Evolutionary conservation across 148 eudicot species (phyloP).

Genomic region (Chenopodium album): DNA sequence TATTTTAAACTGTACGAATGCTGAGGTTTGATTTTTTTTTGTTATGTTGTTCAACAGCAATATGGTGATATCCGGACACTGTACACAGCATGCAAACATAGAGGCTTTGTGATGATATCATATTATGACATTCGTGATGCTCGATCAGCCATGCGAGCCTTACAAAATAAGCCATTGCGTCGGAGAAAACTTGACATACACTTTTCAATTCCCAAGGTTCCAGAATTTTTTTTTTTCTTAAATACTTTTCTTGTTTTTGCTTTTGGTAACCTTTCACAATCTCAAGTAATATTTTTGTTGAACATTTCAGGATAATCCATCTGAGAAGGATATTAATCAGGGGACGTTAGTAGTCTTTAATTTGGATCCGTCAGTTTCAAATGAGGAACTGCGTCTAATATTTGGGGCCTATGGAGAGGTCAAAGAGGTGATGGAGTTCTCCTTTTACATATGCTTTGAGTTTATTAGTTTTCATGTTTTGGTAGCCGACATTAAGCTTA

Average conservation of each 20-base stretch:
- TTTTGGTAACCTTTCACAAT: background rate
- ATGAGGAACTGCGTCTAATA: constrained; percentile 76
- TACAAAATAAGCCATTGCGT: constrained; percentile 81
- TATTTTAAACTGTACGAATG: background rate
- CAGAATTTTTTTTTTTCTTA: background rate
- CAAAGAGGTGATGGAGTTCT: constrained; percentile 63
- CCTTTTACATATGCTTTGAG: background rate
- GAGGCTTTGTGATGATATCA: constrained; percentile 99
- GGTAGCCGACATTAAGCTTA: constrained; percentile 5
- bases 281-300: background rate
- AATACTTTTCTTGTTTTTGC: background rate
- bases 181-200: constrained; percentile 93
- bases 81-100: constrained; percentile 87
- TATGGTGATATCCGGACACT: constrained; percentile 90
- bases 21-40: background rate
- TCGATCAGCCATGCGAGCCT: constrained; percentile 75
- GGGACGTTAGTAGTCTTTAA: constrained; percentile 91
- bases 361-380: constrained; percentile 89
- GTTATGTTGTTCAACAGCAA: constrained; percentile 48
- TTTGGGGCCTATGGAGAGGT: constrained; percentile 94
- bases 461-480: constrained; percentile 4
- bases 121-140: constrained; percentile 96
- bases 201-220: constrained; percentile 95
- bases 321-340: constrained; percentile 93
- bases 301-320: constrained; percentile 68